Evolutionary conservation across 148 eudicot species (phyloP), one percentile per base, ranked within the genome.

Genomic region (Suaeda aralocaspica): DNA sequence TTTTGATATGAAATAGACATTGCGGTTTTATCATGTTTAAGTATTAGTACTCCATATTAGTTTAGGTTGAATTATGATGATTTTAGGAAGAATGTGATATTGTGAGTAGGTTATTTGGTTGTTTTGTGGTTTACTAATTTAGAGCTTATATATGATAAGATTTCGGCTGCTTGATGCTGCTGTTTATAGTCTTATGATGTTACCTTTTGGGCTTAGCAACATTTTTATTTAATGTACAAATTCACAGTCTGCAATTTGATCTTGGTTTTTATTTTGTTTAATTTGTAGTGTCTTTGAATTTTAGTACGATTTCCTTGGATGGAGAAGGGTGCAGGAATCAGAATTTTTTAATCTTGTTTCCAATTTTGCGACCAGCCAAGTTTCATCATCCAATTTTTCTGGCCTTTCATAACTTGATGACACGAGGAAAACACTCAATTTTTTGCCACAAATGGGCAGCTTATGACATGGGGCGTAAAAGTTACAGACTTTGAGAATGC

Each of bases 201-300:
- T 30, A 29, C 22, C 39, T 29, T 30, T 6, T 18, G 62, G 34
- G 36, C 5, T 12, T 45, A 3, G 24, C 19, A 16, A n/a, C n/a
- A n/a, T n/a, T n/a, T n/a, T 53, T 29, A n/a, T 22, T 70, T 30
- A 46, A 31, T 51, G 31, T 56, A 10, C 26, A 12, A 4, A 24
- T 39, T 64, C 2, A 22, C 15, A 65, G 53, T 12, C 24, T 8
- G 19, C 30, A 13, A 41, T 64, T 70, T 76, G 39, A n/a, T 53
- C 25, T 25, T 45, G 13, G 16, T 63, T 45, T 53, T 31, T 55
- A 33, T 21, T 52, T 10, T 62, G 31, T 62, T 75, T 62, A 58
- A 62, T 9, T 41, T 36, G n/a, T 6, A 41, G 15, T 6, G 33
- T 18, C 30, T 48, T 19, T 62, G 49, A 28, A 69, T 25, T 16